Conservation (phyloP, 306 rosid genomes). For the Cicer cuneatum region DNA sequence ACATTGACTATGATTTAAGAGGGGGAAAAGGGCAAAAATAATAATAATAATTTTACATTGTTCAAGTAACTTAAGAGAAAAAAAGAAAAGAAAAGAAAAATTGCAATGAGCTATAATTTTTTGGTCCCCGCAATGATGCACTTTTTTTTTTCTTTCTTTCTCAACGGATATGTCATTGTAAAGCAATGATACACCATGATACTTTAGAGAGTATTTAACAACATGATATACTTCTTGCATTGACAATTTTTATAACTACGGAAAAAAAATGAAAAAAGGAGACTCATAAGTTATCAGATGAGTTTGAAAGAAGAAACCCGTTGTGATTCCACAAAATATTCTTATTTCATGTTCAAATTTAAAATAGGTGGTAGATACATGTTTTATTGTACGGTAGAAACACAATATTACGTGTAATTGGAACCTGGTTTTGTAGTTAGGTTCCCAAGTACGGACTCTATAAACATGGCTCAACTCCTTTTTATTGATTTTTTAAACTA, state of each 20-base stretch:
- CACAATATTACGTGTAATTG: no score
- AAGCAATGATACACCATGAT: constrained; percentile 33
- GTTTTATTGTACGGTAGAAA: not conserved
- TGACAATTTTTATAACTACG: not conserved
- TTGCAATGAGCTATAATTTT: not conserved
- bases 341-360: constrained; percentile 34
- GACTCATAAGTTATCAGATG: not conserved
- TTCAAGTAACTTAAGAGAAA: constrained; percentile 15
- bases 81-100: not conserved
- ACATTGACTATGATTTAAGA: not conserved
- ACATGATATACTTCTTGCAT: not conserved
- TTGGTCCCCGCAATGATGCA: not conserved
- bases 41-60: not conserved
- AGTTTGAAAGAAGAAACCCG: constrained; percentile 41
- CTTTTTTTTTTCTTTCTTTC: not conserved
- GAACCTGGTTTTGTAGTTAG: not conserved
- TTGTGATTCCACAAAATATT: constrained; percentile 28
- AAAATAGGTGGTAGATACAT: constrained; percentile 12
- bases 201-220: constrained; percentile 39
- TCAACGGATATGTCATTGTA: constrained; percentile 45
- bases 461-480: constrained; percentile 25
- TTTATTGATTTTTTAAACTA: constrained; percentile 11
- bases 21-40: not conserved
- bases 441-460: constrained; percentile 1
- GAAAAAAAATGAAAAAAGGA: constrained; percentile 15